Conservation (phyloP, 768 basidiomycete species). For the Lactifluus hygrophoroides region DNA sequence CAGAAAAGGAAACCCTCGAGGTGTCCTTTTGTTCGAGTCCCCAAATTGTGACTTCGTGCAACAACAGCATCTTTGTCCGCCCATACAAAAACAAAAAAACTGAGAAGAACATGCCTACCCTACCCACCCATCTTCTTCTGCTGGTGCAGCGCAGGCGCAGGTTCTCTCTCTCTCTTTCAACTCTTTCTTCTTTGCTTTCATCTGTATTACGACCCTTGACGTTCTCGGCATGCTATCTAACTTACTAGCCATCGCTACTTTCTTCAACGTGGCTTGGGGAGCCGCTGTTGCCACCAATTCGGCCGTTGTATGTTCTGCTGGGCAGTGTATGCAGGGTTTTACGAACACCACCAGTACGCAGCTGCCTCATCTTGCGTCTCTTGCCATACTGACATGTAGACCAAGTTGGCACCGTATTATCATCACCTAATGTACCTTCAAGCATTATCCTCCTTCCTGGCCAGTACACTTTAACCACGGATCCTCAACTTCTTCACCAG, state of each 20-base stretch:
- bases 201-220: not conserved
- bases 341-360: constrained; percentile 59
- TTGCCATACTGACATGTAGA: not conserved
- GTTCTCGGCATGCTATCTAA: constrained; percentile 6
- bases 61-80: not conserved
- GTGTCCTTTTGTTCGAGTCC: not conserved
- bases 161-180: not conserved
- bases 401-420: constrained; percentile 63
- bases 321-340: constrained; percentile 77
- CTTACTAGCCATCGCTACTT: constrained; percentile 2
- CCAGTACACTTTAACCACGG: constrained; percentile 62
- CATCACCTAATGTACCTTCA: constrained; percentile 43
- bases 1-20: constrained; percentile 1
- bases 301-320: constrained; percentile 73
- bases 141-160: constrained; percentile 3
- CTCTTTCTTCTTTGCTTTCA: not conserved
- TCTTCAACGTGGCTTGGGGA: not conserved
- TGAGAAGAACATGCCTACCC: not conserved
- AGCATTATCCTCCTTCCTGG: constrained; percentile 64
- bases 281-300: constrained; percentile 26
- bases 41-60: not conserved
- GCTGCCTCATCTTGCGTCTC: constrained; percentile 24
- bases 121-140: not conserved
- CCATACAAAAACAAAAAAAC: constrained; percentile 5
- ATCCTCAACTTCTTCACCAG: constrained; percentile 62